These are phyloP conservation scores for Boletus holoroseus DNA, from an alignment of 1,284 basidiomycete genomes.

Conservation along the genomic window DNA sequence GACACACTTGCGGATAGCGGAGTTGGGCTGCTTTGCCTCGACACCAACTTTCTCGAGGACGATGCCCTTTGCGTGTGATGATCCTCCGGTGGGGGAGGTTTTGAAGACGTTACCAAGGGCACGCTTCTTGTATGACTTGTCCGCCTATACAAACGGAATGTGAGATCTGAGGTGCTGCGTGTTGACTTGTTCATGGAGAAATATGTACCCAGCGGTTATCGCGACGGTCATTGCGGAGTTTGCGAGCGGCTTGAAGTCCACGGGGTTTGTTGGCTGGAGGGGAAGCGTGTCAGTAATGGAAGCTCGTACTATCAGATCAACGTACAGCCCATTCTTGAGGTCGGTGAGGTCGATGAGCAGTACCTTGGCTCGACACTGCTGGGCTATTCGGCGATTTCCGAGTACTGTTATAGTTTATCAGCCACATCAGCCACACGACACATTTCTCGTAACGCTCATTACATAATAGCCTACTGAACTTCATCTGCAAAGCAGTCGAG, in stretches of 20 bases:
- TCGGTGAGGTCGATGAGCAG: conserved; percentile 40
- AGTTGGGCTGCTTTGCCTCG: conserved; percentile 98
- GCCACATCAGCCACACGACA: conserved; percentile 21
- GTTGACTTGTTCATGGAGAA: conserved; percentile 4
- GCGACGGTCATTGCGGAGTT: conserved; percentile 91
- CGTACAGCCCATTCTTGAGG: conserved; percentile 79
- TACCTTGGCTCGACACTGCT: conserved; percentile 14
- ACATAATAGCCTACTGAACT: not conserved
- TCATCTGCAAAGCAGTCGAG: too few relatives aligned
- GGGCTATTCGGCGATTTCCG: conserved; percentile 27
- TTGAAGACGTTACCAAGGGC: conserved; percentile 99
- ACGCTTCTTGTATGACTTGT: conserved; percentile 99
- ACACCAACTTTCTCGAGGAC: conserved; percentile 98
- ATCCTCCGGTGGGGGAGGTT: conserved; percentile 98
- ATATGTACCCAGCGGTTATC: conserved; percentile 92
- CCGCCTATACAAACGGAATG: conserved; percentile 57
- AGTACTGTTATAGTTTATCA: conserved; percentile 35
- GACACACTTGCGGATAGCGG: conserved; percentile 99
- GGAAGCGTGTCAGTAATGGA: conserved; percentile 13
- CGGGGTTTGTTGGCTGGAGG: conserved; percentile 89
- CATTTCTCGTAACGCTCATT: not conserved
- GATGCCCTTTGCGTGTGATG: conserved; percentile 99
- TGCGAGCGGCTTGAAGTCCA: conserved; percentile 98
- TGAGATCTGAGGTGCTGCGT: conserved; percentile 12
- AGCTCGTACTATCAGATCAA: conserved; percentile 26